Percentiles rank a stretch among this genome's conserved stretches.
phyloP scores from a whole-genome alignment of 441 rosid genomes.

The Erodium chrysanthum region DNA sequence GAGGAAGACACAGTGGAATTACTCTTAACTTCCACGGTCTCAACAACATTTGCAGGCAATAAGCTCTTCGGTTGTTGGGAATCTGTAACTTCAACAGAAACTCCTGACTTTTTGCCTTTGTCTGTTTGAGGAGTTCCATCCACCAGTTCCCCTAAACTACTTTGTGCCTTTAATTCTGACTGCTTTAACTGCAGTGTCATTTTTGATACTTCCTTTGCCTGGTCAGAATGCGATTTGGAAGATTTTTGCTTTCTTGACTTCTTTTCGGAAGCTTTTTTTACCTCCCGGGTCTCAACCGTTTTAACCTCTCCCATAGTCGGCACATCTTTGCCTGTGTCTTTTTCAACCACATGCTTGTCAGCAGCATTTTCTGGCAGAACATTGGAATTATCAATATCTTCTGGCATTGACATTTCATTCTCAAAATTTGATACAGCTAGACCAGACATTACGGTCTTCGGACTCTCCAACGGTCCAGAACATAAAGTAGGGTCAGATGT shows the following conservation, averaged over 20 bases:
- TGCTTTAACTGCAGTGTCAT: conserved; percentile 38
- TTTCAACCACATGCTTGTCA: conserved; percentile 27
- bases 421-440: conserved; percentile 25
- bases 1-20: conserved; percentile 25
- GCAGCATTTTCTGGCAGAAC: conserved; percentile 25
- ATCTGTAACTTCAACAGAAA: conserved; percentile 27
- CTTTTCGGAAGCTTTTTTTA: conserved; percentile 62
- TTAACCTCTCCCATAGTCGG: conserved; percentile 31
- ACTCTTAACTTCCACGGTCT: conserved; percentile 25
- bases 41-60: conserved; percentile 28
- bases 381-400: conserved; percentile 20
- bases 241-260: conserved; percentile 77
- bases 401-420: conserved; percentile 23
- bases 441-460: conserved; percentile 20
- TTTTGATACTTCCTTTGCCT: conserved; percentile 41
- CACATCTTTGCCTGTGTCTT: conserved; percentile 27
- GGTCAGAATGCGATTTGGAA: conserved; percentile 47
- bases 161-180: conserved; percentile 33
- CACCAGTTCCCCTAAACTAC: conserved; percentile 20
- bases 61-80: conserved; percentile 16
- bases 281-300: conserved; percentile 45
- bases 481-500: conserved; percentile 19
- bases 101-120: conserved; percentile 25
- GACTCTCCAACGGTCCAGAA: conserved; percentile 18
- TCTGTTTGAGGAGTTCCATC: conserved; percentile 20